Base-by-base conservation (phyloP, 305 asterid genomes). In the Rubia peregrina region DNA sequence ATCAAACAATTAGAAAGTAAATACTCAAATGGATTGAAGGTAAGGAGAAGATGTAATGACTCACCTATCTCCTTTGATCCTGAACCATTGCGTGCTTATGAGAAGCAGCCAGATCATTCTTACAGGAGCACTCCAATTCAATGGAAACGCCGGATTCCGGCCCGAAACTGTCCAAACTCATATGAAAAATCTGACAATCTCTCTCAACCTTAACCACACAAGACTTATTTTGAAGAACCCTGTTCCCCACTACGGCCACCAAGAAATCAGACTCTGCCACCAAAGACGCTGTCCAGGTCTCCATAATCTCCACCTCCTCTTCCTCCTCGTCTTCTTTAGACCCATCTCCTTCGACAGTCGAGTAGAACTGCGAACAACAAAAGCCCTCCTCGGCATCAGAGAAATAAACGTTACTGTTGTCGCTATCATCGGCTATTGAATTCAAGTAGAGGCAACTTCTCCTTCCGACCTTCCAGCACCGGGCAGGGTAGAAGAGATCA, bases 51-150 rank as follows among this genome's bases (percentile, higher is more conserved):
- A 55, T 33, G 16, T 73, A 61, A 56, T 41, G 10, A 80, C 92
- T 86, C 64, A 92, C 98, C 85, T 90, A 82, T 92, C 89, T 74
- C 98, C 98, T 83, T 86, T 92, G 84, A 92, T 90, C 81, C 88
- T 90, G 90, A 92, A 92, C 98, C 98, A 92, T 66, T 95, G 80
- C 73, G 68, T 89, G 90, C 75, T 75, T 89, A 69, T 92, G 98
- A 49, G 95, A 92, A 79, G 88, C 90, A 78, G 96, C 93, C 61
- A 92, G 86, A 74, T 92, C 98, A 76, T 85, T 87, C 80, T 92
- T 92, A 64, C 98, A 92, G 44, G 88, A 88, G 80, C 98, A 92
- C 0, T 97, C 98, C 30, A 26, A 26, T 26, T 26, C 2, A 26
- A 26, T 26, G 30, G 30, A 1, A 26, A 26, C 30, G 30, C 30